A percentile compares a stretch with the other conserved stretches of the same genome.
phyloP scores from a whole-genome alignment of 1,284 basidiomycete species.

The Cerioporus squamosus region DNA sequence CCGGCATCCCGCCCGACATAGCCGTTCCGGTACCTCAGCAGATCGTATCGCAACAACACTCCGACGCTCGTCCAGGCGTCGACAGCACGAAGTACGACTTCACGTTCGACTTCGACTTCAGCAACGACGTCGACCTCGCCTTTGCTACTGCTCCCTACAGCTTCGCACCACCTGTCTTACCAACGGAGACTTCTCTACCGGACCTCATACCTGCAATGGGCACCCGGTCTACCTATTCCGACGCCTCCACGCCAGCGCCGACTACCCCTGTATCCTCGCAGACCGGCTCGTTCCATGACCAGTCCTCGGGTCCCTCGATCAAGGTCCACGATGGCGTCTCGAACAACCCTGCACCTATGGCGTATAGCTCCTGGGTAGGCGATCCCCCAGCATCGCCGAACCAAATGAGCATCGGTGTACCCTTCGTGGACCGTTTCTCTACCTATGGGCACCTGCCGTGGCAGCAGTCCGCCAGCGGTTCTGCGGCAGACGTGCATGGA shows the following conservation, averaged over 20 bases:
- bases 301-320: too few species aligned
- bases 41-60: conserved; percentile 4
- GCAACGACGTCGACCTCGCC: not conserved
- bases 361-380: too few species aligned
- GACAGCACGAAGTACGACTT: too few species aligned
- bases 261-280: too few species aligned
- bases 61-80: not conserved
- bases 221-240: too few species aligned
- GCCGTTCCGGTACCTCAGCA: not conserved
- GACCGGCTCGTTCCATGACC: too few species aligned
- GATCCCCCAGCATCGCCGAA: not conserved
- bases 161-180: not conserved
- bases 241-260: too few species aligned
- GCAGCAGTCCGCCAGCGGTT: not conserved
- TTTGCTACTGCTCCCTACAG: too few species aligned
- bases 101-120: not conserved
- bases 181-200: not conserved
- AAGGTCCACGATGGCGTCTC: too few species aligned
- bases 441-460: not conserved
- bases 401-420: not conserved
- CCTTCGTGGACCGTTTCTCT: not conserved
- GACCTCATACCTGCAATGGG: not conserved
- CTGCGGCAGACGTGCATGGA: too few species aligned
- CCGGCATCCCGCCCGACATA: too few species aligned
- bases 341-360: too few species aligned